These are phyloP conservation scores for Obba rivulosa DNA, from an alignment of 768 basidiomycete genomes.

Conservation along the genomic window DNA sequence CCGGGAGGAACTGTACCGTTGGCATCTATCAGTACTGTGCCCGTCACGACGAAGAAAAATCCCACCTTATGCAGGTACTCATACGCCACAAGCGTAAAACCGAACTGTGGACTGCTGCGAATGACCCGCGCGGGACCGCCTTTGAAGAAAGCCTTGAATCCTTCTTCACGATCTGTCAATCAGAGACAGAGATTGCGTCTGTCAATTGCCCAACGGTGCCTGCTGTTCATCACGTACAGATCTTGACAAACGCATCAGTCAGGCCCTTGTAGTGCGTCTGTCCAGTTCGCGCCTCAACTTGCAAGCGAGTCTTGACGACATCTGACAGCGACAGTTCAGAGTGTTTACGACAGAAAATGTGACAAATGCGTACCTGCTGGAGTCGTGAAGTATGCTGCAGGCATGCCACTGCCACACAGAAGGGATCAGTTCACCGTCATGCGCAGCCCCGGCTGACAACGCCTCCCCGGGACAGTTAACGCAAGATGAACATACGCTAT, in stretches of 20 bases:
- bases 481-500: slow-evolving; percentile 57
- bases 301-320: slow-evolving; percentile 95
- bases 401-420: slow-evolving; percentile 76
- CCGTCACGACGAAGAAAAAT: slow-evolving; percentile 4
- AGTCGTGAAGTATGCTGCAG: slow-evolving; percentile 90
- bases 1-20: slow-evolving; percentile 15
- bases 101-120: slow-evolving; percentile 90
- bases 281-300: slow-evolving; percentile 88
- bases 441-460: not conserved
- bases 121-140: slow-evolving; percentile 85
- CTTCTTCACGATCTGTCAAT: slow-evolving; percentile 75
- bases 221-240: slow-evolving; percentile 51
- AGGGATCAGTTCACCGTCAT: slow-evolving; percentile 7
- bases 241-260: slow-evolving; percentile 83
- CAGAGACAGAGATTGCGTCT: slow-evolving; percentile 3
- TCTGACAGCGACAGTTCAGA: slow-evolving; percentile 41
- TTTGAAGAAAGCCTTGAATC: slow-evolving; percentile 86
- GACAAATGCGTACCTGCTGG: slow-evolving; percentile 62
- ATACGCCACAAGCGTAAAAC: slow-evolving; percentile 83
- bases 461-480: not conserved
- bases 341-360: not conserved
- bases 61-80: slow-evolving; percentile 64
- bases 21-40: slow-evolving; percentile 5
- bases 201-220: not conserved
- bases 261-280: slow-evolving; percentile 90